Percentiles rank a stretch among this genome's conserved stretches.
Evolutionary conservation across 345 rosid species (phyloP).

Genomic region (Heritiera littoralis): DNA sequence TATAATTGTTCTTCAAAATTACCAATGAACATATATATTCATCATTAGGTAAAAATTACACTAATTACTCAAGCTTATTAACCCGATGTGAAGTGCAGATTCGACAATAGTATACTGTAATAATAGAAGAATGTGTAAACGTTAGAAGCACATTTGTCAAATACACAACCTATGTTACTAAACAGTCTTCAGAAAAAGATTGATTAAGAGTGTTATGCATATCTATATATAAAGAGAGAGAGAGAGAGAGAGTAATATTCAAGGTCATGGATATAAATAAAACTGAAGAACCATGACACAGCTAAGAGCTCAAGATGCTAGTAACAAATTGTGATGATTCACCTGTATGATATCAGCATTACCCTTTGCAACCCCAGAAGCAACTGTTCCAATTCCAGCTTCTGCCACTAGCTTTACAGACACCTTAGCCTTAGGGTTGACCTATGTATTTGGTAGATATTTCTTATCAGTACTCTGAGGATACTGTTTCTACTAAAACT

Average conservation of each 20-base stretch:
- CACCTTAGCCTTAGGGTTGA: constrained; percentile 95
- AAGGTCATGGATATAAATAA: not conserved
- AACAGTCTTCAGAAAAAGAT: not conserved
- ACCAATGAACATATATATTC: not conserved
- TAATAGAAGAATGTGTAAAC: constrained; percentile 3
- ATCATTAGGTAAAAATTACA: not conserved
- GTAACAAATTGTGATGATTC: constrained; percentile 15
- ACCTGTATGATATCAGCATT: constrained; percentile 98
- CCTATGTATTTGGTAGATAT: constrained; percentile 45
- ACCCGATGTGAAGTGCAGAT: not conserved
- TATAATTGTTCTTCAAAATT: not conserved
- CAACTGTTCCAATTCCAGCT: constrained; percentile 99
- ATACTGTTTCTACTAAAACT: not conserved
- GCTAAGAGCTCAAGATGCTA: not conserved
- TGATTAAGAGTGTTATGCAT: too few species aligned
- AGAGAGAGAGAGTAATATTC: constrained; percentile 4
- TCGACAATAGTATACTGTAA: not conserved
- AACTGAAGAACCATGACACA: not conserved
- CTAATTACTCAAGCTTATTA: not conserved
- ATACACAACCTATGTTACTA: not conserved
- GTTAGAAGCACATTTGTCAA: not conserved
- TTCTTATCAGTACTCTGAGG: constrained; percentile 15
- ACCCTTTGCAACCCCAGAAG: constrained; percentile 99
- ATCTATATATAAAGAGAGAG: too few species aligned
- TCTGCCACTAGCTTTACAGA: constrained; percentile 97